These are phyloP conservation scores for Capronia epimyces DNA, from an alignment of 2,329 filamentous ascomycete species.

Conservation along the genomic window DNA sequence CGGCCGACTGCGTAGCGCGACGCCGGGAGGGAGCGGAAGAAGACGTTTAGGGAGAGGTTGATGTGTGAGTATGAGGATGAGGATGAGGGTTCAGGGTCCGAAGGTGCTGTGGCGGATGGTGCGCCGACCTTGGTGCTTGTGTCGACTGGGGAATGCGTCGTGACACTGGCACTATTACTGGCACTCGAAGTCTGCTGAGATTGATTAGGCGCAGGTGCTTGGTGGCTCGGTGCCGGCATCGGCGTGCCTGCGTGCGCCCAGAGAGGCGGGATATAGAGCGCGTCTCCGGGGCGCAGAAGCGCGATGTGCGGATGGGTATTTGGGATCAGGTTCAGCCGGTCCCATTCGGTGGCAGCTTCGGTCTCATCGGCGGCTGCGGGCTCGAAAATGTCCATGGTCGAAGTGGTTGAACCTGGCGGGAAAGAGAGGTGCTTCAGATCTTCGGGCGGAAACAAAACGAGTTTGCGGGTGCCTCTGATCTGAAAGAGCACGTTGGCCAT, in stretches of 20 bases:
- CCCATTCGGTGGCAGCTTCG: constrained; percentile 11
- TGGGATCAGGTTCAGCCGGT: constrained; percentile 51
- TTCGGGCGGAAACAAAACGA: constrained; percentile 71
- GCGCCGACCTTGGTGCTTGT: background rate
- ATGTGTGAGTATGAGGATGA: constrained; percentile 30
- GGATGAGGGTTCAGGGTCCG: background rate
- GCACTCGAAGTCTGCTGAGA: background rate
- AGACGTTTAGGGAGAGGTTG: constrained; percentile 82
- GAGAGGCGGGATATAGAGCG: constrained; percentile 73
- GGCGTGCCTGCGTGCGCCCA: constrained; percentile 76
- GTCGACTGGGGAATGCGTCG: constrained; percentile 13
- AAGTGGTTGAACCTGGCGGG: constrained; percentile 72
- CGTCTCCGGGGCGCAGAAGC: constrained; percentile 62
- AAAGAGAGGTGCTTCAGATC: constrained; percentile 67
- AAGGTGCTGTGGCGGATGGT: background rate
- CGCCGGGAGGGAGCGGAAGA: constrained; percentile 65
- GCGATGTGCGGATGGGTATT: constrained; percentile 64
- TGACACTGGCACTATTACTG: background rate
- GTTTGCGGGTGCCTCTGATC: constrained; percentile 64
- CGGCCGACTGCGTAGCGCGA: constrained; percentile 65
- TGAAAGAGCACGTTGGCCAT: constrained; percentile 86
- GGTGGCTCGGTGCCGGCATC: constrained; percentile 29
- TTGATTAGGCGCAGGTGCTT: background rate
- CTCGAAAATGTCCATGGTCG: constrained; percentile 65
- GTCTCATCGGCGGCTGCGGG: constrained; percentile 28